These are phyloP conservation scores for Russula virescens DNA, from an alignment of 768 basidiomycete species.

Conservation along the genomic window DNA sequence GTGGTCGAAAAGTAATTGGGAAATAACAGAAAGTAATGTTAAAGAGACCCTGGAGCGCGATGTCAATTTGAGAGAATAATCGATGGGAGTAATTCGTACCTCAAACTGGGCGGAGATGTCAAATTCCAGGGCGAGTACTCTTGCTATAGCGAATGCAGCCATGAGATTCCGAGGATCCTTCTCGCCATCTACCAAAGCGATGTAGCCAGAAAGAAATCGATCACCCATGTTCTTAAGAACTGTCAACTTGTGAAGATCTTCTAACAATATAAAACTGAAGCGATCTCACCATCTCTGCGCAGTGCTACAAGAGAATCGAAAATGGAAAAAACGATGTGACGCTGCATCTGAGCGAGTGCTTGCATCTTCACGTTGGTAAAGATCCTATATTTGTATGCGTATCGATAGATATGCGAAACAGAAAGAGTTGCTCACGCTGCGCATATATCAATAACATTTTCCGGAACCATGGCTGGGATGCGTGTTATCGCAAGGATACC, in stretches of 20 bases:
- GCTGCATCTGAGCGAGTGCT: conserved; percentile 71
- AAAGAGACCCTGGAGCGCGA: conserved; percentile 65
- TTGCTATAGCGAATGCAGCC: conserved; percentile 80
- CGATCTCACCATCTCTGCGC: conserved; percentile 47
- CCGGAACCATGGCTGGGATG: conserved; percentile 55
- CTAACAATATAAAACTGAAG: background rate
- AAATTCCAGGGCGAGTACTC: conserved; percentile 85
- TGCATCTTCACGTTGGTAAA: conserved; percentile 78
- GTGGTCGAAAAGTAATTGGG: conserved; percentile 93
- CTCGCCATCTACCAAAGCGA: conserved; percentile 83
- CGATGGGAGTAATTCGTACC: conserved; percentile 39
- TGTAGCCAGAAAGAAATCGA: conserved; percentile 71
- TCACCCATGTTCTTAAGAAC: conserved; percentile 69
- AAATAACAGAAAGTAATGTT: conserved; percentile 98
- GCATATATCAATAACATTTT: conserved; percentile 56
- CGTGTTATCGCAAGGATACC: conserved; percentile 65
- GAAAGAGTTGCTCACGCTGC: conserved; percentile 48
- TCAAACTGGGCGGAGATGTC: conserved; percentile 71
- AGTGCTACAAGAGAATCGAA: conserved; percentile 71
- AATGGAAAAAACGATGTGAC: conserved; percentile 76
- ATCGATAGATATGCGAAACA: background rate
- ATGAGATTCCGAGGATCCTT: conserved; percentile 95
- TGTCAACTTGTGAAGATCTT: conserved; percentile 28
- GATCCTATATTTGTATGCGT: conserved; percentile 42
- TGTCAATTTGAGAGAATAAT: background rate